Percentiles rank a stretch among this genome's conserved stretches.
These are phyloP conservation scores for Myxozyma neglecta DNA, from an alignment of 805 yeast genomes.

Conservation along the genomic window DNA sequence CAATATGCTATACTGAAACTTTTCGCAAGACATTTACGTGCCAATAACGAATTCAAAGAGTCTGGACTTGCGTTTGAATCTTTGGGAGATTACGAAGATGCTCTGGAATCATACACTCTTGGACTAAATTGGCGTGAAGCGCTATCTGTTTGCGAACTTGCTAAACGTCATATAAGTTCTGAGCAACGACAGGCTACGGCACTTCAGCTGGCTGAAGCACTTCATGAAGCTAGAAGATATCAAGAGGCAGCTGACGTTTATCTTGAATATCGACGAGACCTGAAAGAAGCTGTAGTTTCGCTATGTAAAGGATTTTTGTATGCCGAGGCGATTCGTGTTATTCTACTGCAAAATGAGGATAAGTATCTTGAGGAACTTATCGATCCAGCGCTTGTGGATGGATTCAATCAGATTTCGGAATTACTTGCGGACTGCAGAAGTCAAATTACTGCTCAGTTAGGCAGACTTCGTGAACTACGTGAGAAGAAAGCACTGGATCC, in stretches of 20 bases:
- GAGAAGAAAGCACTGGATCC: slow-evolving; percentile 83
- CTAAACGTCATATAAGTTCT: slow-evolving; percentile 39
- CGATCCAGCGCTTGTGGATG: slow-evolving; percentile 78
- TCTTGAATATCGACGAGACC: slow-evolving; percentile 57
- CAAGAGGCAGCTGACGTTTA: slow-evolving; percentile 79
- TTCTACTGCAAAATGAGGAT: slow-evolving; percentile 46
- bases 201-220: slow-evolving; percentile 54
- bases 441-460: slow-evolving; percentile 80
- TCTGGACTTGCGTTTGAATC: slow-evolving; percentile 79
- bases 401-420: slow-evolving; percentile 84
- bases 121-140: slow-evolving; percentile 89
- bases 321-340: slow-evolving; percentile 72
- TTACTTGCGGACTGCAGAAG: slow-evolving; percentile 88
- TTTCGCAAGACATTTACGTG: slow-evolving; percentile 64
- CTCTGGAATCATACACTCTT: slow-evolving; percentile 65
- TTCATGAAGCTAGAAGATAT: slow-evolving; percentile 65
- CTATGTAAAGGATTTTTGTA: slow-evolving; percentile 74
- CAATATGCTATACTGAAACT: slow-evolving; percentile 52
- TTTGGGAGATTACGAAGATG: slow-evolving; percentile 55
- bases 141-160: slow-evolving; percentile 53
- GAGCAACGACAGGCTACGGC: slow-evolving; percentile 51
- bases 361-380: slow-evolving; percentile 51
- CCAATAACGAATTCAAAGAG: slow-evolving; percentile 53
- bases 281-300: slow-evolving; percentile 61
- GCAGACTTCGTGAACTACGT: slow-evolving; percentile 80